Base-by-base conservation (phyloP, 768 basidiomycete species). In the Serendipita indica region DNA sequence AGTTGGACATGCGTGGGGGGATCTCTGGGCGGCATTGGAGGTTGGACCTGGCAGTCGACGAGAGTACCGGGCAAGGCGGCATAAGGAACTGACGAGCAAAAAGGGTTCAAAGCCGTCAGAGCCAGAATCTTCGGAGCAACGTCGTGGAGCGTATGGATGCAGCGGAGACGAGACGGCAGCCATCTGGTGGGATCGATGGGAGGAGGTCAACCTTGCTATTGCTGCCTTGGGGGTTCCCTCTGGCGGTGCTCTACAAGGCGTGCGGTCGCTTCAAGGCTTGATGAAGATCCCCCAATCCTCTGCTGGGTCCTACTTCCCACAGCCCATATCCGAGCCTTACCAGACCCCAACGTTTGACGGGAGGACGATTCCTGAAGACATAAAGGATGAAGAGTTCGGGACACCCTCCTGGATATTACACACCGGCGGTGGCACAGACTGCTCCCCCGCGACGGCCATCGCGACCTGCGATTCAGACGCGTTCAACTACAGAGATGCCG, bases 1-100 rank as follows among this genome's bases (percentile, higher is more conserved):
- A 35, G 76, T 85, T 3, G 73, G 77, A 39, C 79, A 79, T 54
- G 72, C 77, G 28, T 90, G 88, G 88, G 76, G 74, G 1, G 82
- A 81, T n/a, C 70, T 90, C n/a, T 90, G 88, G 88, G 84, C 89
- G 61, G 85, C 83, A 66, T 69, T 86, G n/a, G 72, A 77, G 7
- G 80, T 84, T 3, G 84, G 49, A 22, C 57, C 67, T 68, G 13
- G 70, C 68, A 33, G 68, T 67, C 52, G 73, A 72, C 61, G 66
- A 67, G 63, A 82, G 82, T 61, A 80, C 77, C 0, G 82, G 80
- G 12, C 37, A 33, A 5, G 60, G 33, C 28, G 34, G 20, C 49
- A 54, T n/a, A 54, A 28, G 32, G 49, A 54, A 32, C 49, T 27
- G 7, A 32, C 16, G 20, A 30, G 22, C 30, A 54, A 54, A 28